A percentile compares a stretch with the other conserved stretches of the same genome.
Evolutionary conservation across 2,329 filamentous ascomycete species (phyloP).

Genomic region (Aspergillus spinulosporus): DNA sequence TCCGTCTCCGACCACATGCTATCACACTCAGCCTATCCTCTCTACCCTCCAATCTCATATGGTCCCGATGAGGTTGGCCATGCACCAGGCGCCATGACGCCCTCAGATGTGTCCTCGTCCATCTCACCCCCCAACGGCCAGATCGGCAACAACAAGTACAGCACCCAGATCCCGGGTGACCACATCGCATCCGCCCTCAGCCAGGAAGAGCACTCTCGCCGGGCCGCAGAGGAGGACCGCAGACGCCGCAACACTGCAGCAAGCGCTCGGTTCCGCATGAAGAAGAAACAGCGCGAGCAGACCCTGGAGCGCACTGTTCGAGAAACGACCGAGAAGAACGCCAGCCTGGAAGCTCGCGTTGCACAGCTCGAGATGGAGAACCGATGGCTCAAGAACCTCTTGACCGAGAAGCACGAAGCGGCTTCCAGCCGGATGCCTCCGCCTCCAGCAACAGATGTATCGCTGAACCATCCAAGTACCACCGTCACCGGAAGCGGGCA

Average conservation of each 20-base stretch:
- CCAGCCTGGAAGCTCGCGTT: slow-evolving; percentile 69
- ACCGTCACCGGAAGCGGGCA: slow-evolving; percentile 28
- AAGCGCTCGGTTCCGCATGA: slow-evolving; percentile 83
- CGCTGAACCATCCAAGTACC: slow-evolving; percentile 25
- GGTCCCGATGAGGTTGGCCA: slow-evolving; percentile 38
- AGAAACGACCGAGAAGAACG: slow-evolving; percentile 79
- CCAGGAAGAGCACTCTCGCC: slow-evolving; percentile 69
- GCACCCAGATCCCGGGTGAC: slow-evolving; percentile 40
- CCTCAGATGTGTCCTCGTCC: slow-evolving; percentile 45
- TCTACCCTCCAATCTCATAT: slow-evolving; percentile 42
- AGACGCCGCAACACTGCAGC: slow-evolving; percentile 85
- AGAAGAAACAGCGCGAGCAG: slow-evolving; percentile 95
- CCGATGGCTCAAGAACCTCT: slow-evolving; percentile 76
- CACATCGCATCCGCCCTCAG: slow-evolving; percentile 50
- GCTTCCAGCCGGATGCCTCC: slow-evolving; percentile 25
- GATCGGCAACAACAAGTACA: slow-evolving; percentile 44
- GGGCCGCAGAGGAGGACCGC: slow-evolving; percentile 85
- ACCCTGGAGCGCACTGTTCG: slow-evolving; percentile 78
- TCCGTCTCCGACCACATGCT: slow-evolving; percentile 42
- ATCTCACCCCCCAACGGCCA: slow-evolving; percentile 44
- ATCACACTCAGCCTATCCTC: slow-evolving; percentile 39
- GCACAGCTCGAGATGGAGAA: slow-evolving; percentile 79
- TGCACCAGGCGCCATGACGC: slow-evolving; percentile 38
- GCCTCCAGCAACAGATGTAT: slow-evolving; percentile 26
- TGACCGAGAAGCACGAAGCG: slow-evolving; percentile 73